Percentiles rank a stretch among this genome's conserved stretches.
Evolutionary conservation across 1,284 basidiomycete genomes (phyloP).

Genomic region (Cutaneotrichosporon cavernicola): DNA sequence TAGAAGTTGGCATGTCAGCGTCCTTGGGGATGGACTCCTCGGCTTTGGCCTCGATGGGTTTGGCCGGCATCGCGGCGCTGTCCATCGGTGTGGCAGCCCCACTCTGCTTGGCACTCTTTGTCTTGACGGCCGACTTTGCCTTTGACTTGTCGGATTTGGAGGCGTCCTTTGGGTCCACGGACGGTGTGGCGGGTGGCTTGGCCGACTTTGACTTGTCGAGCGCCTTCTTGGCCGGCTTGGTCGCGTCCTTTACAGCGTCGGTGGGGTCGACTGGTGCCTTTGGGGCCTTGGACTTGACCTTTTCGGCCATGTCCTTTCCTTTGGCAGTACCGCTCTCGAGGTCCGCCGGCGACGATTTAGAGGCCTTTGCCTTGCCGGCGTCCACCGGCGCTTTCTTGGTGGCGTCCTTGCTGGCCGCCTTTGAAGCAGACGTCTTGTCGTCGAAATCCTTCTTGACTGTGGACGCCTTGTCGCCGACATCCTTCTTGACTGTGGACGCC

Average conservation of each 20-base stretch:
- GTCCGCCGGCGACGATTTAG: neutral
- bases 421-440: neutral
- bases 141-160: neutral
- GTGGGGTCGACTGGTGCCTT: neutral
- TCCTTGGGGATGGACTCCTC: no score
- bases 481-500: neutral
- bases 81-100: neutral
- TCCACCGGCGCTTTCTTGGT: neutral
- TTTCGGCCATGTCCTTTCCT: neutral
- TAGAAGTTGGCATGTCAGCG: no score
- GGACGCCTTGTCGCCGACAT: conserved; percentile 1
- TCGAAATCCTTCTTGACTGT: neutral
- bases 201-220: conserved; percentile 3
- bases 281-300: conserved; percentile 1
- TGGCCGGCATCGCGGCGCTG: neutral
- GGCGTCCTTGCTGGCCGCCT: conserved; percentile 1
- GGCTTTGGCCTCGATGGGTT: no score
- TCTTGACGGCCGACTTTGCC: neutral
- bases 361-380: neutral
- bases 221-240: neutral
- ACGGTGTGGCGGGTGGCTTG: neutral
- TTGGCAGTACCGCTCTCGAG: neutral
- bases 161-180: neutral
- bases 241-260: neutral
- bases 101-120: neutral